These are phyloP conservation scores for Trichoderma semiorbis DNA, from an alignment of 2,329 filamentous ascomycete species.

Conservation along the genomic window DNA sequence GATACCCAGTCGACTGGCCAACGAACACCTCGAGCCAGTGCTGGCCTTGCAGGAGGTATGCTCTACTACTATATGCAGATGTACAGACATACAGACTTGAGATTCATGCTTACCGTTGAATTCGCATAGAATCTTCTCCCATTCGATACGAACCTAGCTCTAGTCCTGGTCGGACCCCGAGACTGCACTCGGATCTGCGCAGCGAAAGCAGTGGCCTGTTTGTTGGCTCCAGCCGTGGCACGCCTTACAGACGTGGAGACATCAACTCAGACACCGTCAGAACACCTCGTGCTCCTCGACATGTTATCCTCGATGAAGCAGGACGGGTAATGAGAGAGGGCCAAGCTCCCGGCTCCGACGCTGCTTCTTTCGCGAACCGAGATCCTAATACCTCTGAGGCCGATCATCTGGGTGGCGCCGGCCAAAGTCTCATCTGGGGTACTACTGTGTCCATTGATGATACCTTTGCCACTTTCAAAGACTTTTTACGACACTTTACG, in stretches of 20 bases:
- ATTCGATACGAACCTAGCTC: slow-evolving; percentile 90
- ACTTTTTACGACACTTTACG: slow-evolving; percentile 88
- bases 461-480: slow-evolving; percentile 81
- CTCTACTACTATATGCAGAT: not conserved
- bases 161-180: slow-evolving; percentile 66
- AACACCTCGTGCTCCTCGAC: slow-evolving; percentile 49
- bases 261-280: slow-evolving; percentile 76
- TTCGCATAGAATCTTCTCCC: slow-evolving; percentile 74
- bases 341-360: slow-evolving; percentile 51
- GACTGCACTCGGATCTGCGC: slow-evolving; percentile 66
- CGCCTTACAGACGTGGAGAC: slow-evolving; percentile 67
- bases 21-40: slow-evolving; percentile 67
- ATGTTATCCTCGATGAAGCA: slow-evolving; percentile 57
- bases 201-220: slow-evolving; percentile 88
- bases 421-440: slow-evolving; percentile 87
- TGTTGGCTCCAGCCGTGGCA: slow-evolving; percentile 61
- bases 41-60: slow-evolving; percentile 60
- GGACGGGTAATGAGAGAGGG: slow-evolving; percentile 57
- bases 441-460: slow-evolving; percentile 94
- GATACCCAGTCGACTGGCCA: slow-evolving; percentile 57
- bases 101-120: not conserved
- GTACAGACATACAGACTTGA: not conserved
- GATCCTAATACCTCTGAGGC: slow-evolving; percentile 90
- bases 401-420: slow-evolving; percentile 76
- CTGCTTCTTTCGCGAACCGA: slow-evolving; percentile 57